phyloP scores from a whole-genome alignment of 805 yeast species.

The Babjeviella inositovora region DNA sequence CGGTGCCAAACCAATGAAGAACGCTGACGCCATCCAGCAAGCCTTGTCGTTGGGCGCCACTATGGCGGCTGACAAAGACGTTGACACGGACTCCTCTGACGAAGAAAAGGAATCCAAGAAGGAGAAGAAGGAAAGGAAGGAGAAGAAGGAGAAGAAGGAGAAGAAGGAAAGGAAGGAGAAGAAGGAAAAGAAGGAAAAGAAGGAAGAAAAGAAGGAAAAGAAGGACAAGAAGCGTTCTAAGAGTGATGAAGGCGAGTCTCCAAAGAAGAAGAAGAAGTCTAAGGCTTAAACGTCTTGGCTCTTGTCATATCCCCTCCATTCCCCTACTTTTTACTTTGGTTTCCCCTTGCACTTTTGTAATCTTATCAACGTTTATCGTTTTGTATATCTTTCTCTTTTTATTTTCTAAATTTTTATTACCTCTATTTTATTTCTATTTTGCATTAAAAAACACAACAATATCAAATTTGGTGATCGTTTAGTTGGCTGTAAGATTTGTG shows the following conservation, averaged over 20 bases:
- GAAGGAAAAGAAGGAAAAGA: constrained; percentile 29
- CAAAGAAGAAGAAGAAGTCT: constrained; percentile 19
- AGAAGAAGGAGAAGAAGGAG: constrained; percentile 28
- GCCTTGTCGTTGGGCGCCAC: constrained; percentile 57
- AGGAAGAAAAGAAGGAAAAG: constrained; percentile 20
- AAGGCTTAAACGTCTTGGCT: constrained; percentile 9
- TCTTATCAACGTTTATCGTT: too few species aligned
- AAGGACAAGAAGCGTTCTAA: constrained; percentile 10
- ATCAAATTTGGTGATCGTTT: too few species aligned
- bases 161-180: constrained; percentile 34
- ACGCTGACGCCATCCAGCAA: constrained; percentile 83
- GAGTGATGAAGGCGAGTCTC: constrained; percentile 13
- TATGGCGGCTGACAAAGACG: constrained; percentile 11
- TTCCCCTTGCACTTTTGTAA: too few species aligned
- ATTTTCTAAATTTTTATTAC: too few species aligned
- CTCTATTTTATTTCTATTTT: too few species aligned
- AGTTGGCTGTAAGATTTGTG: too few species aligned
- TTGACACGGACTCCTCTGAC: constrained; percentile 8
- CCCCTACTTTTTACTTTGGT: too few species aligned
- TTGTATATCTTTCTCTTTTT: too few species aligned
- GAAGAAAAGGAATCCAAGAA: constrained; percentile 12
- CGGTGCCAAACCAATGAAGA: constrained; percentile 94
- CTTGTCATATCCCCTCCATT: too few species aligned
- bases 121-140: constrained; percentile 20
- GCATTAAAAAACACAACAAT: too few species aligned